Evolutionary conservation across 495 filamentous ascomycete genomes (phyloP).

Genomic region (Hypoxylon perforatum): DNA sequence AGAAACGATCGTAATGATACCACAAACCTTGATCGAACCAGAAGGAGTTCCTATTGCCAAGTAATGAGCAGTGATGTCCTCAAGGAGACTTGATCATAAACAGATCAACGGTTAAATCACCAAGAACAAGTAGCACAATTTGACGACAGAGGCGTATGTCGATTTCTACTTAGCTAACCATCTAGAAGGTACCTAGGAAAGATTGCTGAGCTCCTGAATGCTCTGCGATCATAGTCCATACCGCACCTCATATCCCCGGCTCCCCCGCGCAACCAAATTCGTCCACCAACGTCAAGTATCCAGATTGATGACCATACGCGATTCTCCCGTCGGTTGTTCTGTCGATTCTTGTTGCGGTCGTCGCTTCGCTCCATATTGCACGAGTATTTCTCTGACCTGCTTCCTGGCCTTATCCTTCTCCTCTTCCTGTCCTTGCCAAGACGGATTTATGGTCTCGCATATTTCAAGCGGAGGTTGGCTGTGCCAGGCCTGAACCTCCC

Average conservation of each 20-base stretch:
- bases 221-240: background rate
- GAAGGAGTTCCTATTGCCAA: conserved; percentile 15
- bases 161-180: conserved; percentile 12
- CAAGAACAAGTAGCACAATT: background rate
- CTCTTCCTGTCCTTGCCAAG: conserved; percentile 5
- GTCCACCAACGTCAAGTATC: background rate
- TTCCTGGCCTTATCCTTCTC: conserved; percentile 13
- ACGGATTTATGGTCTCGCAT: conserved; percentile 5
- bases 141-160: background rate
- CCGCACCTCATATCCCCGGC: background rate
- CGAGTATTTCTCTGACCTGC: conserved; percentile 21
- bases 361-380: conserved; percentile 22
- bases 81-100: background rate
- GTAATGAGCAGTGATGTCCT: background rate
- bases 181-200: background rate
- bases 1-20: conserved; percentile 62
- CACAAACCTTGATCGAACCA: conserved; percentile 19
- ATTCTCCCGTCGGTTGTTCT: background rate
- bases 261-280: background rate
- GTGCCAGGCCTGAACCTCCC: conserved; percentile 4
- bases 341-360: background rate
- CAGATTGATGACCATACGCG: background rate
- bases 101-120: background rate
- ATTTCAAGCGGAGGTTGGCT: conserved; percentile 26
- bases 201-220: background rate